Evolutionary conservation across 2,329 filamentous ascomycete genomes (phyloP).

Genomic region (Aureobasidium melanogenum): DNA sequence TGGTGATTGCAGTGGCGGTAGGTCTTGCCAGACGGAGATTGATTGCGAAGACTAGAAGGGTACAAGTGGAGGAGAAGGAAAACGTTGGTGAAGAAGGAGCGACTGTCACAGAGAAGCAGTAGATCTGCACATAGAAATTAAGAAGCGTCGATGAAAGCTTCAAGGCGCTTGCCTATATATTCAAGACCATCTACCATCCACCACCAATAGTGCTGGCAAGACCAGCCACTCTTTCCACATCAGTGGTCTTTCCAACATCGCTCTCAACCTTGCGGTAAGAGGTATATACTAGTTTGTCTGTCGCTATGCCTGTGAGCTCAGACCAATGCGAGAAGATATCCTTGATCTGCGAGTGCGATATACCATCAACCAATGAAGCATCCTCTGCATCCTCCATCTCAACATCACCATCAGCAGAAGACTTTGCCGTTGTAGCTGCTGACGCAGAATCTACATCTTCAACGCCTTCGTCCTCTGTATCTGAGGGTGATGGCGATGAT

Average conservation of each 20-base stretch:
- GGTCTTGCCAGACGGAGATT: neutral
- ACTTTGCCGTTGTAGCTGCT: neutral
- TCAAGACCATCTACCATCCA: slow-evolving; percentile 58
- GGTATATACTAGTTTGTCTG: slow-evolving; percentile 69
- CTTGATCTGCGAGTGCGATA: slow-evolving; percentile 58
- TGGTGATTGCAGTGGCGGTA: neutral
- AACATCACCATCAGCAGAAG: neutral
- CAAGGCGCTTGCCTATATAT: neutral
- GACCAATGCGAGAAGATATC: slow-evolving; percentile 70
- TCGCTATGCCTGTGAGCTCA: slow-evolving; percentile 56
- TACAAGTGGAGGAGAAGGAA: neutral
- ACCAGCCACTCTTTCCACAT: slow-evolving; percentile 76
- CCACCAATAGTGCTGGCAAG: slow-evolving; percentile 86
- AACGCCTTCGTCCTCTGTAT: slow-evolving; percentile 17
- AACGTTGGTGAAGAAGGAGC: neutral
- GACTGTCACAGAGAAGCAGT: neutral
- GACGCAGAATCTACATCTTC: neutral
- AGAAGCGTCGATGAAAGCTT: neutral
- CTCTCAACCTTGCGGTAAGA: slow-evolving; percentile 89
- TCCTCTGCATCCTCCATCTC: slow-evolving; percentile 6
- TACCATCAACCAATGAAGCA: slow-evolving; percentile 32
- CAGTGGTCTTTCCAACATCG: slow-evolving; percentile 76
- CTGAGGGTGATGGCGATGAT: slow-evolving; percentile 19
- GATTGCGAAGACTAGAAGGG: neutral
- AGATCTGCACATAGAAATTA: neutral